These are phyloP conservation scores for Wickerhamiella slavikovae DNA, from an alignment of 805 yeast species.

Conservation along the genomic window DNA sequence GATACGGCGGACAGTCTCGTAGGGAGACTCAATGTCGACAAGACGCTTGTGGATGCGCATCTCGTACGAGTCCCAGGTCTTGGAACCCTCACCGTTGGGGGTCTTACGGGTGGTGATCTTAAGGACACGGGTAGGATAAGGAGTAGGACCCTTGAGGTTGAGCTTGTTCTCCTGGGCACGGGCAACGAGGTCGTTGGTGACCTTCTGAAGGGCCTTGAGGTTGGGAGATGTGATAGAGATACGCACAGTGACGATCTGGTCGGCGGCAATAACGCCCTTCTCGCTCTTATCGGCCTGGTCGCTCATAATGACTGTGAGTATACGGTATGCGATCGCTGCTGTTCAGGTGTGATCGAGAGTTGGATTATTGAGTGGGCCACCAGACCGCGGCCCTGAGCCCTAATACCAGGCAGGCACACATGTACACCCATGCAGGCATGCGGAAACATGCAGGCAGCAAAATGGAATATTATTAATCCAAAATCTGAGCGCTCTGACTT, in stretches of 20 bases:
- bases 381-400: constrained; percentile 4
- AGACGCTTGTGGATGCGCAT: constrained; percentile 99
- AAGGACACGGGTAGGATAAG: constrained; percentile 98
- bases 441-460: too few relatives aligned
- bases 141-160: constrained; percentile 92
- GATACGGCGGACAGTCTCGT: constrained; percentile 79
- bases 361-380: background rate
- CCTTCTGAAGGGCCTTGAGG: constrained; percentile 94
- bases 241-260: constrained; percentile 89
- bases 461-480: too few relatives aligned
- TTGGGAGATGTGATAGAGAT: constrained; percentile 97
- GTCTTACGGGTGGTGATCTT: constrained; percentile 99
- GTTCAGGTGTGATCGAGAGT: background rate
- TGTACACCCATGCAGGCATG: too few relatives aligned
- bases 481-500: too few relatives aligned
- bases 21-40: constrained; percentile 95
- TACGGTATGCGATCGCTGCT: background rate
- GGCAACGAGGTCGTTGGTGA: constrained; percentile 71
- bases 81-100: constrained; percentile 99
- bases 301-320: constrained; percentile 14
- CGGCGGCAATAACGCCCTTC: constrained; percentile 65
- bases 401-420: too few relatives aligned
- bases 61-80: constrained; percentile 99
- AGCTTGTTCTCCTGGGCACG: constrained; percentile 70
- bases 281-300: constrained; percentile 41